Percentiles rank a stretch among this genome's conserved stretches.
These are phyloP conservation scores for Ganoderma leucocontextum DNA, from an alignment of 1,284 basidiomycete species.

Conservation along the genomic window DNA sequence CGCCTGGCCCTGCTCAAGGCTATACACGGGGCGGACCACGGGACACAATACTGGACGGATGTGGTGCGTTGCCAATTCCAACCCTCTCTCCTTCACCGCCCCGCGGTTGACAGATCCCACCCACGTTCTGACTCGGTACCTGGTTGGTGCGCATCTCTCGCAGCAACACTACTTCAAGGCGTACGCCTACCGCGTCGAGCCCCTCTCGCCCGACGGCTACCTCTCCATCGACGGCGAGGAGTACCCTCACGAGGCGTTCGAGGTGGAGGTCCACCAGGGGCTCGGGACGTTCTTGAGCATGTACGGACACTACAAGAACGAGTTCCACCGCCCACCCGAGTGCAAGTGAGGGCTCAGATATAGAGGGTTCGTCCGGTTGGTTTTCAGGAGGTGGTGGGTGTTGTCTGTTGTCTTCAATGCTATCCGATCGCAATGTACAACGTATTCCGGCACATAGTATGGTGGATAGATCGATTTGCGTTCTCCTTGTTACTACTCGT, in stretches of 20 bases:
- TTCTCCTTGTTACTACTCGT: neutral
- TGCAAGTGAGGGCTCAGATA: neutral
- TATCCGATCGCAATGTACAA: neutral
- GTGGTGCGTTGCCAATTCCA: conserved; percentile 47
- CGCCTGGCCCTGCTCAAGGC: conserved; percentile 65
- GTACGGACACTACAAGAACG: conserved; percentile 68
- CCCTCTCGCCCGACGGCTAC: conserved; percentile 60
- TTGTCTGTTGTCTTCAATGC: neutral
- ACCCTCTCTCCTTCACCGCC: conserved; percentile 8
- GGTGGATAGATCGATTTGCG: neutral
- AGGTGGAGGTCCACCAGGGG: conserved; percentile 83
- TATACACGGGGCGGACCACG: conserved; percentile 75
- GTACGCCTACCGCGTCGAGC: conserved; percentile 78
- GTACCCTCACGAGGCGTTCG: conserved; percentile 82
- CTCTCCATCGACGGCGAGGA: conserved; percentile 86
- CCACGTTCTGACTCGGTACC: neutral
- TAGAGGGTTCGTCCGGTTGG: neutral
- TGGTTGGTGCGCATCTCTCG: neutral
- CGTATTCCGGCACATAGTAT: neutral
- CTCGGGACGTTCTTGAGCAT: conserved; percentile 78
- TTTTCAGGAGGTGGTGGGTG: neutral
- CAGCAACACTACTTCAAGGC: conserved; percentile 86
- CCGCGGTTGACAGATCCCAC: neutral
- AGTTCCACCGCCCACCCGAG: conserved; percentile 47
- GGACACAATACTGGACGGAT: conserved; percentile 73